A percentile compares a stretch with the other conserved stretches of the same genome.
These are phyloP conservation scores for Brassica balearica DNA, from an alignment of 441 rosid genomes.

Conservation along the genomic window DNA sequence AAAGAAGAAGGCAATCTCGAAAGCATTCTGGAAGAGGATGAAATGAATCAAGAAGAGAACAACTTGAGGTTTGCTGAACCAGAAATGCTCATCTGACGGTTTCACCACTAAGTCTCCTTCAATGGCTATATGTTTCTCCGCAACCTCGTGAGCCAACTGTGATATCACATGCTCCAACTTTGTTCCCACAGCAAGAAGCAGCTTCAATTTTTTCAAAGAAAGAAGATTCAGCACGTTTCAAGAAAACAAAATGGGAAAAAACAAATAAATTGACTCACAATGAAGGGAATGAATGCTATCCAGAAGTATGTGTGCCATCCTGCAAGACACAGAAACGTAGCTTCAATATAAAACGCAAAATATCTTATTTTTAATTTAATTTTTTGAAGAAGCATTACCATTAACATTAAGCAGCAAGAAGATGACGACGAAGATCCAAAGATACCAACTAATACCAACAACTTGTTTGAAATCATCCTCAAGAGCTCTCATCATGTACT, in stretches of 20 bases:
- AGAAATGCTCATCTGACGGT: conserved; percentile 69
- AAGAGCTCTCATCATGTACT: conserved; percentile 76
- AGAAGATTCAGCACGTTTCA: no score
- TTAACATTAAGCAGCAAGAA: conserved; percentile 71
- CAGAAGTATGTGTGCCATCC: conserved; percentile 80
- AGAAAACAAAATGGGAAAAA: no score
- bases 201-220: conserved; percentile 40
- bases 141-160: conserved; percentile 70
- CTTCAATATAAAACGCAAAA: neutral
- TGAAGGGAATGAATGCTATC: conserved; percentile 67
- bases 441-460: conserved; percentile 86
- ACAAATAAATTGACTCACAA: conserved; percentile 45
- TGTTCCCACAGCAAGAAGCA: conserved; percentile 69
- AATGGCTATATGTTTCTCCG: conserved; percentile 62
- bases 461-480: conserved; percentile 81
- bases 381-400: conserved; percentile 43
- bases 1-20: conserved; percentile 71
- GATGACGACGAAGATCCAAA: conserved; percentile 71
- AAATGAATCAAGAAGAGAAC: conserved; percentile 67
- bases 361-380: no score
- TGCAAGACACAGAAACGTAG: conserved; percentile 37
- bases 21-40: conserved; percentile 71
- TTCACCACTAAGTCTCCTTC: conserved; percentile 66
- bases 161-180: conserved; percentile 68
- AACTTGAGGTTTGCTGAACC: conserved; percentile 55